Evolutionary conservation across 371 early-diverging fungal species (phyloP), one percentile per base, ranked within the genome.

Genomic region (Mortierella sp.): DNA sequence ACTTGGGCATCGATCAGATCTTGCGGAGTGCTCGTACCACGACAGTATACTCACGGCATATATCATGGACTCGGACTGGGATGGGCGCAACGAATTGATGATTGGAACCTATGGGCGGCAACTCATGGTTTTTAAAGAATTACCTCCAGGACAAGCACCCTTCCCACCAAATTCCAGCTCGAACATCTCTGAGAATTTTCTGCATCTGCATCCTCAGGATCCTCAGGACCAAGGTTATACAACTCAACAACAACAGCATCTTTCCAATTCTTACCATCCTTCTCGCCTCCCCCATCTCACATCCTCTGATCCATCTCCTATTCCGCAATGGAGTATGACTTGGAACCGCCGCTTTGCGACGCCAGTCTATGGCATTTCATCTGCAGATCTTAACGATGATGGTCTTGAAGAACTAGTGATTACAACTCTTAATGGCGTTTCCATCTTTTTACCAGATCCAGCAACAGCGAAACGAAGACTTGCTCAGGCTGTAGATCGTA

Each of bases 61-160:
- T 84, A 90, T 89, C 21, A 89, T 91, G 86, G 94, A 94, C 66
- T 88, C 94, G 13, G 92, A 94, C 63, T 93, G 89, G 88, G 91
- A 92, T 81, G 94, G 94, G 3, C 84, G 84, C 48, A 86, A 87
- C 47, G 94, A 94, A 72, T 83, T 94, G 16, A 60, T 94, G 41
- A 87, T 93, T 32, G 94, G 93, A 1, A 94, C 93, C 0, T 93
- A 93, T 74, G 90, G 94, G 0, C 89, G 92, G 19, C 89, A 92
- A 58, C 86, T 94, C 22, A 70, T 94, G 72, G 90, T 94, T 36
- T 94, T 93, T 76, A 94, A 94, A 71, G 85, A 87, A 72, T 83
- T 91, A 81, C 74, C 68, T 8, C 60, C 66, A 38, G 69, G 76
- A 32, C 68, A 69, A 40, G 58, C 32, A 7, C 72, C 68, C 1